These are phyloP conservation scores for Phytopythium mirpurense DNA, from an alignment of 352 stramenopile genomes.

Conservation along the genomic window DNA sequence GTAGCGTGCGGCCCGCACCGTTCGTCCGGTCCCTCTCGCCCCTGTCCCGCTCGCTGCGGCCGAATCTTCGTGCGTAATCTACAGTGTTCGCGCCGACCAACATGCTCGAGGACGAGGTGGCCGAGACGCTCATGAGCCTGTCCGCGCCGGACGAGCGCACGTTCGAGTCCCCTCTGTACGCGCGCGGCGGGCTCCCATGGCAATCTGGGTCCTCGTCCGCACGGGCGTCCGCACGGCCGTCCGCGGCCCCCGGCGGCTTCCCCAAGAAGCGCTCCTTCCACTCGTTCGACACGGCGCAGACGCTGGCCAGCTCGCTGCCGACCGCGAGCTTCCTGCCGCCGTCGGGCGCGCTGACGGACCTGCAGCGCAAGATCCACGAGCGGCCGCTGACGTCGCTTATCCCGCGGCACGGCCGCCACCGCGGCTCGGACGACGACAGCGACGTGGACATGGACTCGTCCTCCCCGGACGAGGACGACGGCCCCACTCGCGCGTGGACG, in stretches of 20 bases:
- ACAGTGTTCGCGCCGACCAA: neutral
- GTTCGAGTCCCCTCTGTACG: conserved; percentile 52
- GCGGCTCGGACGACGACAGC: conserved; percentile 27
- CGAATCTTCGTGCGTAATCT: neutral
- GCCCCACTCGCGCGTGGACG: conserved; percentile 29
- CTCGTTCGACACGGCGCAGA: conserved; percentile 20
- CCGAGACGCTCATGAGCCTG: conserved; percentile 77
- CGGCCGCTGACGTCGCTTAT: conserved; percentile 72
- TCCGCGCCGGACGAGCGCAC: conserved; percentile 71
- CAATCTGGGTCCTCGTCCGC: conserved; percentile 11
- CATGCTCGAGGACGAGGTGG: conserved; percentile 75
- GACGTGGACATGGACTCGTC: conserved; percentile 40
- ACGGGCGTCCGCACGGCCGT: conserved; percentile 6
- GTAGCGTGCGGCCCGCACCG: too few species aligned
- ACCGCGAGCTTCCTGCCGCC: conserved; percentile 42
- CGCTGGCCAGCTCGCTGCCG: conserved; percentile 44
- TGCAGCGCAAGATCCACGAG: conserved; percentile 56
- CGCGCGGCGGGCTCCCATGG: conserved; percentile 40
- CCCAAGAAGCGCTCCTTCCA: conserved; percentile 52
- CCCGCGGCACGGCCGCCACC: conserved; percentile 24
- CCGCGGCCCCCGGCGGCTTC: neutral
- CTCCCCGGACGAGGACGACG: conserved; percentile 40
- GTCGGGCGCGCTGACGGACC: conserved; percentile 21
- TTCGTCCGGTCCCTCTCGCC: too few species aligned
- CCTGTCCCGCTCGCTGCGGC: too few species aligned